Evolutionary conservation across 1,139 yeast genomes (phyloP), one percentile per base, ranked within the genome.

Genomic region (Sugiyamaella japonica): DNA sequence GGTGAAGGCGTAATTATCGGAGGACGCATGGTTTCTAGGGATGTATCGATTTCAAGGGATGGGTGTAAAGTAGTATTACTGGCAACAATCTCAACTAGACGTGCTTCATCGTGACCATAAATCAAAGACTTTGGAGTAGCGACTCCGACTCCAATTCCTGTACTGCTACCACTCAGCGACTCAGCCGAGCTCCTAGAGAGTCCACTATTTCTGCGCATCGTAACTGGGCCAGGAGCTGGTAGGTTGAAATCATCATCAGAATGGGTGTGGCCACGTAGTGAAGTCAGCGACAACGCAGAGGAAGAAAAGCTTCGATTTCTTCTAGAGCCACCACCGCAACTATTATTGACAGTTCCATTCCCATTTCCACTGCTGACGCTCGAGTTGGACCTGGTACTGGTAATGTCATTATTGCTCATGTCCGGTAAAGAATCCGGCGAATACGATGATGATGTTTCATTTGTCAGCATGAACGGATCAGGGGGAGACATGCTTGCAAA

Each of bases 281-380:
- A 31, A 23, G 53, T 28, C 29, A 53, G 29, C 7, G 53, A 40
- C 15, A 53, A 46, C 10, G 53, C 53, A 15, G 59, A 56, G 48
- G 57, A 52, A 37, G 55, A 63, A 54, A 58, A 59, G 48, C 60
- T 57, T 52, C 52, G 61, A 56, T 39, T 31, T 52, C 50, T 25
- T 40, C 38, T 40, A 23, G 29, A n/a, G 8, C 32, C 38, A n/a
- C 46, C 31, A 31, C 43, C 53, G 25, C 32, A 10, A 40, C 31
- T 20, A 40, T 13, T 29, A 29, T 29, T 15, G 12, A 3, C 31
- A 20, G n/a, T 41, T 13, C 44, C 46, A 32, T 36, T 45, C 12
- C 46, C 46, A 32, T 36, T 45, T 7, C 46, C 39, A 48, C 51
- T 48, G 15, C 39, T 29, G 17, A 39, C 15, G 17, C 45, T 49